Evolutionary conservation across 2,329 filamentous ascomycete species (phyloP), one percentile per base, ranked within the genome.

Genomic region (Colletotrichum orchidophilum): DNA sequence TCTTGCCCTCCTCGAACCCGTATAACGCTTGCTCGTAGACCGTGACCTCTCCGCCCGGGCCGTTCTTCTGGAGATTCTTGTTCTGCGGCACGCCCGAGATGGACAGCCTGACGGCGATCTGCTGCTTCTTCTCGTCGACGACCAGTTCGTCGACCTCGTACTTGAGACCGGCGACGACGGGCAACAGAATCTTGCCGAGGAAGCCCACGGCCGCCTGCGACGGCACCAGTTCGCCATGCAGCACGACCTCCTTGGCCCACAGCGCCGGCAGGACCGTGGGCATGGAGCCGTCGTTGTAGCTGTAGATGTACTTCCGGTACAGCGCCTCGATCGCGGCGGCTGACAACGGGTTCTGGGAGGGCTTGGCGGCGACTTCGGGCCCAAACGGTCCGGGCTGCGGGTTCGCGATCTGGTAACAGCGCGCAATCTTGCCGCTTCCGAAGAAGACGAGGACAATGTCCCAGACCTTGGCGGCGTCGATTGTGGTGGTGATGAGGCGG

Each of bases 41-140:
- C 49, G 53, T 66, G 35, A 66, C 33, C 2, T 35, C n/a, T 6
- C 29, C 55, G 5, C 54, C 29, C 0, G 49, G 24, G 1, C 49
- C 67, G 11, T 58, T 31, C 39, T 8, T 66, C 33, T 60, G 62
- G 7, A 70, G 54, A 3, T 33, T 53, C 49, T 60, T 49, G 3
- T 70, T 66, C 62, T 66, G 49, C 6, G 62, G 54, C 4, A 66
- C 61, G 1, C 67, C 67, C 35, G 54, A 35, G 24, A 70, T 49
- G 2, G 62, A 42, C 2, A 70, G 62, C 46, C 67, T 52, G 8
- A 66, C 49, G 18, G 55, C 55, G 1, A 70, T 31, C 46, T 61
- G 67, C 46, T 70, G 67, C 49, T 54, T 70, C 21, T 49, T 55
- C 15, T n/a, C 35, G 8, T 70, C 66, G 33, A 52, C 18, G 13